Percentiles rank a stretch among this genome's conserved stretches.
These are phyloP conservation scores for Sugiyamaella lignohabitans DNA, from an alignment of 805 yeast genomes.

Conservation along the genomic window DNA sequence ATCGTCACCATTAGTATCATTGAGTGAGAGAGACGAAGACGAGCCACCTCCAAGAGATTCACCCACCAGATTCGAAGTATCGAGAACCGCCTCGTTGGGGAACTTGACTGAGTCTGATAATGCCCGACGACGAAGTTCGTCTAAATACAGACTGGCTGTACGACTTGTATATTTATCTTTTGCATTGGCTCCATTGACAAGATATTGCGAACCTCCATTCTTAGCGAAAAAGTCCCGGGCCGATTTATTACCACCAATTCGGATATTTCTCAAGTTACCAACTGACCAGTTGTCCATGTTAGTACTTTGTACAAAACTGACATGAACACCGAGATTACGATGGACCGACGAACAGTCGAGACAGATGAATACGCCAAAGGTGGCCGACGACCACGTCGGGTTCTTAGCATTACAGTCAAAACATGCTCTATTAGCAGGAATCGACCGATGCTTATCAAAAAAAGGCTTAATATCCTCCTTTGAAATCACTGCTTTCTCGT, in stretches of 20 bases:
- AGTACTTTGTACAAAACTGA: slow-evolving; percentile 88
- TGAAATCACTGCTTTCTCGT: slow-evolving; percentile 24
- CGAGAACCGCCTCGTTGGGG: slow-evolving; percentile 71
- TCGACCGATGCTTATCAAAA: slow-evolving; percentile 55
- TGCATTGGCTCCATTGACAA: slow-evolving; percentile 54
- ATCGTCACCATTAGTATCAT: slow-evolving; percentile 6
- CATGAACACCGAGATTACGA: slow-evolving; percentile 92
- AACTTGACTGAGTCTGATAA: slow-evolving; percentile 57
- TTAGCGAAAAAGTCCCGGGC: slow-evolving; percentile 79
- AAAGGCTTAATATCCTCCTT: slow-evolving; percentile 64
- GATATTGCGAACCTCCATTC: slow-evolving; percentile 74
- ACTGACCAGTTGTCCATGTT: slow-evolving; percentile 92
- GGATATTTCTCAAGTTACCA: slow-evolving; percentile 82
- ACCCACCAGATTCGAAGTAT: slow-evolving; percentile 33
- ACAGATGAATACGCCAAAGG: slow-evolving; percentile 89
- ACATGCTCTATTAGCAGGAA: slow-evolving; percentile 72
- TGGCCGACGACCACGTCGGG: slow-evolving; percentile 98
- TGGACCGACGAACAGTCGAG: slow-evolving; percentile 94
- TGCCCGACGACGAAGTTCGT: slow-evolving; percentile 66
- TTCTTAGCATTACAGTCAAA: slow-evolving; percentile 92
- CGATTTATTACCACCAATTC: slow-evolving; percentile 84
- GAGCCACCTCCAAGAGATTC: slow-evolving; percentile 18
- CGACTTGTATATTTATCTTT: slow-evolving; percentile 72
- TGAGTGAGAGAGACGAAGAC: slow-evolving; percentile 16
- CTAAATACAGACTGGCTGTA: slow-evolving; percentile 74